Percentiles rank a stretch among this genome's conserved stretches.
Conservation (phyloP, 345 rosid genomes). For the Bretschneidera sinensis region DNA sequence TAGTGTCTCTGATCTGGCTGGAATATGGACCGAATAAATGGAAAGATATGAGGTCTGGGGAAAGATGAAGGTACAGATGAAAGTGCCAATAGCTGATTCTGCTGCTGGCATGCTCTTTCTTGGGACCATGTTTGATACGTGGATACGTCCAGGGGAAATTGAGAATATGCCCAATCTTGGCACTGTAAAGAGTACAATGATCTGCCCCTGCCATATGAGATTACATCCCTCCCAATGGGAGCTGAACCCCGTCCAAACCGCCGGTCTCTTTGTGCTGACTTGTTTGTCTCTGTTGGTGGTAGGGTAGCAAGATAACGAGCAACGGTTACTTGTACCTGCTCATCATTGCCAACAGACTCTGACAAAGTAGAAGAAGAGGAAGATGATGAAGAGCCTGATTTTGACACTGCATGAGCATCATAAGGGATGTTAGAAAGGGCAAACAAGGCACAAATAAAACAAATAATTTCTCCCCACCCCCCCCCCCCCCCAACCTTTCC, state of each 20-base stretch:
- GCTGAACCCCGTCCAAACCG: slow-evolving; percentile 6
- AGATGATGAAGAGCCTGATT: slow-evolving; percentile 12
- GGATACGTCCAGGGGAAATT: slow-evolving; percentile 9
- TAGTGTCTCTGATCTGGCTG: slow-evolving; percentile 15
- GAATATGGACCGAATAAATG: slow-evolving; percentile 5
- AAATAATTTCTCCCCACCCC: too few species aligned
- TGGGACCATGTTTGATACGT: slow-evolving; percentile 8
- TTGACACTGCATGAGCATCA: slow-evolving; percentile 15
- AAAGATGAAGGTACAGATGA: slow-evolving; percentile 9
- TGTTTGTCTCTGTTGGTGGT: slow-evolving; percentile 19
- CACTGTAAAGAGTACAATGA: slow-evolving; percentile 14
- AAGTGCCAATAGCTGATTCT: slow-evolving; percentile 1
- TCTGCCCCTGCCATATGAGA: slow-evolving; percentile 3
- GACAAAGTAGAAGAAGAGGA: slow-evolving; percentile 5
- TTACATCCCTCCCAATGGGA: slow-evolving; percentile 8
- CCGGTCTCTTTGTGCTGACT: slow-evolving; percentile 11
- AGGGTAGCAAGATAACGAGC: slow-evolving; percentile 36
- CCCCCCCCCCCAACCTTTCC: too few species aligned
- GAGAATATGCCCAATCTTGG: slow-evolving; percentile 9
- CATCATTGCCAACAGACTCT: slow-evolving; percentile 28
- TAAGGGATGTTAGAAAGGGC: too few species aligned
- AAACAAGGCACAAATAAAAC: too few species aligned
- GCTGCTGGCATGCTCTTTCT: slow-evolving; percentile 13
- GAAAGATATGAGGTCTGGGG: slow-evolving; percentile 13
- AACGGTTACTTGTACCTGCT: slow-evolving; percentile 35